Conservation (phyloP, 2,329 filamentous ascomycete species). For the Fusarium burgessii region DNA sequence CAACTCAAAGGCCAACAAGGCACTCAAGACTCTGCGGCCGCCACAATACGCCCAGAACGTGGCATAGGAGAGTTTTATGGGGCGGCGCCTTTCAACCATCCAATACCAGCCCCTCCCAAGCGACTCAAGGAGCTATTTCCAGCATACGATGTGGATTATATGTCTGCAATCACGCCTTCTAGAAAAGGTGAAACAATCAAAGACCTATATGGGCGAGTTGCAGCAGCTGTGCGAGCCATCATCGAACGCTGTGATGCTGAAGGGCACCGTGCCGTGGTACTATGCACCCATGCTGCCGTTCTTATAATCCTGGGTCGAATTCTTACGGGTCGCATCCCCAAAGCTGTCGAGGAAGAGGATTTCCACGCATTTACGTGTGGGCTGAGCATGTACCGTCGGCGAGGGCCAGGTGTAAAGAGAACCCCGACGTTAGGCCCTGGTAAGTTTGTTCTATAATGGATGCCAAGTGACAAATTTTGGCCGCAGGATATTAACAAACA, state of each 20-base stretch:
- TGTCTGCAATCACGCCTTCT: constrained; percentile 74
- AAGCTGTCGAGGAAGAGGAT: constrained; percentile 78
- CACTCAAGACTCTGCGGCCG: constrained; percentile 35
- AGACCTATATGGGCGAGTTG: constrained; percentile 83
- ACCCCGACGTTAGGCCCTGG: constrained; percentile 15
- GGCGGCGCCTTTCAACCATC: constrained; percentile 85
- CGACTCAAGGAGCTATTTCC: constrained; percentile 77
- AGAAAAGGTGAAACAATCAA: constrained; percentile 80
- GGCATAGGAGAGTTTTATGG: constrained; percentile 91
- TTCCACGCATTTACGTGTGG: constrained; percentile 89
- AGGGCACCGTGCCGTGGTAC: constrained; percentile 75
- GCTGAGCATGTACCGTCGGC: constrained; percentile 71
- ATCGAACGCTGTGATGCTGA: constrained; percentile 79
- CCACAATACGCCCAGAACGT: constrained; percentile 65
- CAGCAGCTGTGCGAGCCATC: constrained; percentile 75
- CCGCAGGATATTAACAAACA: constrained; percentile 26
- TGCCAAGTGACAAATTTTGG: constrained; percentile 15
- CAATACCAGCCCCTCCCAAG: constrained; percentile 74
- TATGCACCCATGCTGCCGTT: constrained; percentile 91
- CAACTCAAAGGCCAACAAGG: constrained; percentile 23
- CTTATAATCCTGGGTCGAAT: constrained; percentile 88
- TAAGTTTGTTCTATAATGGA: constrained; percentile 29
- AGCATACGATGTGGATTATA: constrained; percentile 67
- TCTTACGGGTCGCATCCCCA: constrained; percentile 82
- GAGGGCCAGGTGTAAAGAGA: constrained; percentile 20